Conservation (phyloP, 2,329 filamentous ascomycete genomes). For the Kalaharituber pfeilii region DNA sequence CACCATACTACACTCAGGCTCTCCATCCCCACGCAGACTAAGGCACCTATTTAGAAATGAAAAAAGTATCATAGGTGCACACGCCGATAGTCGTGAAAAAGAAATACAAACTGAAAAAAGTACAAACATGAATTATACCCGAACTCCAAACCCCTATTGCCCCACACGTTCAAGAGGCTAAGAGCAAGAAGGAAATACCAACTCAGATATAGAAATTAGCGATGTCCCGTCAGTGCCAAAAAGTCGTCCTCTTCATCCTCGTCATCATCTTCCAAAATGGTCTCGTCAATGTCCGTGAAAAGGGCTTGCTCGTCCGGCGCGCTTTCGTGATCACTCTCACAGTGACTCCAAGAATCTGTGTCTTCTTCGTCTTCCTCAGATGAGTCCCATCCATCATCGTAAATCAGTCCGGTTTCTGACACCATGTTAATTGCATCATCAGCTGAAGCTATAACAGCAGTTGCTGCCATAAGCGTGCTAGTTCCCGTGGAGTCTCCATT, state of each 20-base stretch:
- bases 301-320: constrained; percentile 20
- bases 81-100: neutral
- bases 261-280: constrained; percentile 27
- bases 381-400: constrained; percentile 21
- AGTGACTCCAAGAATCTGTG: neutral
- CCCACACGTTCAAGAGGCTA: neutral
- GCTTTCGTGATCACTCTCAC: neutral
- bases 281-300: constrained; percentile 20
- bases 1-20: neutral
- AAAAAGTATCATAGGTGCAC: neutral
- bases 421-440: constrained; percentile 26
- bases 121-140: constrained; percentile 3
- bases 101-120: neutral
- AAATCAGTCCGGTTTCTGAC: constrained; percentile 26
- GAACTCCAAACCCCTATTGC: constrained; percentile 1
- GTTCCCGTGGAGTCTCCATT: constrained; percentile 18
- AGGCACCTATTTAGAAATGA: too few relatives aligned
- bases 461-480: constrained; percentile 23
- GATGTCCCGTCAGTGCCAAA: constrained; percentile 38
- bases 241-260: constrained; percentile 32
- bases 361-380: constrained; percentile 22
- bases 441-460: constrained; percentile 19
- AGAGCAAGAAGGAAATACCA: neutral
- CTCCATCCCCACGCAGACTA: too few relatives aligned
- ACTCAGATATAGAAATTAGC: constrained; percentile 24